Base-by-base conservation (phyloP, 495 filamentous ascomycete species). In the Aspergillus bertholletiae region DNA sequence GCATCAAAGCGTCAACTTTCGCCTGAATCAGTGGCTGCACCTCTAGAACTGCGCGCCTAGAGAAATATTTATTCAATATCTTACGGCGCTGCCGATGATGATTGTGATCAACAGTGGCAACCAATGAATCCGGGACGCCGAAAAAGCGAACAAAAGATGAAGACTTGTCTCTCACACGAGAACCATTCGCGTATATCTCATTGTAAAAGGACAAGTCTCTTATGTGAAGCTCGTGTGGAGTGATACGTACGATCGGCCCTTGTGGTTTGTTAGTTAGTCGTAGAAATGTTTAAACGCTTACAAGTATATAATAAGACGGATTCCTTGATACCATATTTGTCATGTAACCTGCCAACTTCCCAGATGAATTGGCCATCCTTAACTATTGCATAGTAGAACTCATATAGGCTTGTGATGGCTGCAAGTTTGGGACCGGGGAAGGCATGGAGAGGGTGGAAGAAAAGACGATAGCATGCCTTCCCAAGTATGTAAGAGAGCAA, bases 21-120 rank as follows among this genome's bases (percentile, higher is more conserved):
- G 72, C 69, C 22, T 74, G 63, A 7, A 85, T 74, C 2, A 73
- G 55, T 3, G 74, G 74, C 35, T 80, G 72, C 2, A 84, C 52
- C 12, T 54, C 59, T 0, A 48, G 32, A 9, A 83, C 64, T 18
- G 73, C 69, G 11, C 60, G 62, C 40, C 74, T 83, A 9, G 79
- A 83, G 69, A 85, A 84, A 63, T 78, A 80, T n/a, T 66, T 71
- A 37, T 61, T 75, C 13, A 82, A 24, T 1, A 74, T 69, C 11
- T 49, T 61, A 21, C 80, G 78, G n/a, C 81, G 73, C 7, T 65
- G 49, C 4, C 71, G 66, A 59, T 84, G 80, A 22, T 74, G 65
- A n/a, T 79, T 71, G 50, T 77, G 72, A 32, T 56, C 35, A 13
- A 78, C 60, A 2, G 82, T 84, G 12, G 68, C 68, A 46, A 83